Percentiles rank a stretch among this genome's conserved stretches.
These are phyloP conservation scores for Cunninghamia lanceolata DNA, from an alignment of 75 land plant genomes.

Conservation along the genomic window DNA sequence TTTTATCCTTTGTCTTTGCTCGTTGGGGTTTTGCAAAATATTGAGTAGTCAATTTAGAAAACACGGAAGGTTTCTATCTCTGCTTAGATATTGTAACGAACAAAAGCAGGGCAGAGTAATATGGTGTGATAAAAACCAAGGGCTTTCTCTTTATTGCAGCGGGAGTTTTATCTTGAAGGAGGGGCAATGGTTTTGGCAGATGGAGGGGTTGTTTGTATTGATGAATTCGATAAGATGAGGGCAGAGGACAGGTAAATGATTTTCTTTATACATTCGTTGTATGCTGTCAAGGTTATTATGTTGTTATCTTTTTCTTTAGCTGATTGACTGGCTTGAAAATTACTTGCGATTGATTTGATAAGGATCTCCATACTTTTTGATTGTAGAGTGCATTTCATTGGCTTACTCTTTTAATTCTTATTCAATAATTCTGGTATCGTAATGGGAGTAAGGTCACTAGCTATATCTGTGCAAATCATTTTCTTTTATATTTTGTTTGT, in stretches of 20 bases:
- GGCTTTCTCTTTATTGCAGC: constrained; percentile 37
- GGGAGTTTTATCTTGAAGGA: constrained; percentile 98
- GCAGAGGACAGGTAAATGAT: constrained; percentile 81
- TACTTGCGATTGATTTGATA: neutral
- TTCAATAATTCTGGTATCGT: neutral
- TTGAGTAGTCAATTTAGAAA: neutral
- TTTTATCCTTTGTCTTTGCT: constrained; percentile 1
- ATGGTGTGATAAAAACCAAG: neutral
- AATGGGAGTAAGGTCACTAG: no score
- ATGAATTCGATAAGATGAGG: constrained; percentile 99
- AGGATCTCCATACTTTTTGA: neutral
- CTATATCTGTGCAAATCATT: no score
- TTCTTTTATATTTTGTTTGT: no score
- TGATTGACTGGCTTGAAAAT: neutral
- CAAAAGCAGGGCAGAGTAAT: neutral
- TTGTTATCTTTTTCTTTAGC: neutral
- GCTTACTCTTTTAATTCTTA: neutral
- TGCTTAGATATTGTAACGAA: no score
- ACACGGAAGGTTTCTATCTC: neutral
- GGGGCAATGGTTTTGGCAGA: constrained; percentile 99
- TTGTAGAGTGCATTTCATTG: neutral
- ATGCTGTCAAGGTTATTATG: neutral
- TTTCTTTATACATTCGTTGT: neutral
- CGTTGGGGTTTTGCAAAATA: neutral
- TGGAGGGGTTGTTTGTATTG: constrained; percentile 99